Percentiles rank a stretch among this genome's conserved stretches.
These are phyloP conservation scores for Gossypium longicalyx DNA, from an alignment of 345 rosid genomes.

Conservation along the genomic window DNA sequence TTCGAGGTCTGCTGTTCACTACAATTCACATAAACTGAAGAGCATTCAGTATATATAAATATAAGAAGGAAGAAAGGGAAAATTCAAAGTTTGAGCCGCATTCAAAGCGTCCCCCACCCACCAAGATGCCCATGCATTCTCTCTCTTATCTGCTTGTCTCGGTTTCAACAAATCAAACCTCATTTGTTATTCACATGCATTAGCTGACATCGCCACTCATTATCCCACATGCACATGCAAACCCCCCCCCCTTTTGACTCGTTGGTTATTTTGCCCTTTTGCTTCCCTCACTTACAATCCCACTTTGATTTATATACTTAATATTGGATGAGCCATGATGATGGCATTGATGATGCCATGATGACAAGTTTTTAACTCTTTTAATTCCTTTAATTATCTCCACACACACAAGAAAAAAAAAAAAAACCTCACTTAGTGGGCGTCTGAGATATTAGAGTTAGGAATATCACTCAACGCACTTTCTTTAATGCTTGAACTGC, in stretches of 20 bases:
- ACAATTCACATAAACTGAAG: not conserved
- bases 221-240: constrained; percentile 22
- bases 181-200: constrained; percentile 19
- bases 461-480: constrained; percentile 4
- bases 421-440: not conserved
- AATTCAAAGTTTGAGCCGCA: constrained; percentile 1
- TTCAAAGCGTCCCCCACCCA: not conserved
- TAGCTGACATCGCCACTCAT: constrained; percentile 21
- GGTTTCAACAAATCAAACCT: constrained; percentile 8
- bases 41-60: not conserved
- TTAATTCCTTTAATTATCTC: not conserved
- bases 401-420: not conserved
- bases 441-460: not conserved
- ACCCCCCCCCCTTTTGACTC: not conserved
- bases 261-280: not conserved
- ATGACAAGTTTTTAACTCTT: constrained; percentile 1
- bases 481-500: not conserved
- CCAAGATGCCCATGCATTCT: not conserved
- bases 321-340: not conserved
- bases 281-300: not conserved
- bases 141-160: constrained; percentile 3
- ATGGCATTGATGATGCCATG: constrained; percentile 9
- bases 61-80: not conserved
- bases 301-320: not conserved
- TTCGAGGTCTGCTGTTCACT: not conserved